Conservation (phyloP, 495 filamentous ascomycete species). For the Trichoderma orchidacearum region DNA sequence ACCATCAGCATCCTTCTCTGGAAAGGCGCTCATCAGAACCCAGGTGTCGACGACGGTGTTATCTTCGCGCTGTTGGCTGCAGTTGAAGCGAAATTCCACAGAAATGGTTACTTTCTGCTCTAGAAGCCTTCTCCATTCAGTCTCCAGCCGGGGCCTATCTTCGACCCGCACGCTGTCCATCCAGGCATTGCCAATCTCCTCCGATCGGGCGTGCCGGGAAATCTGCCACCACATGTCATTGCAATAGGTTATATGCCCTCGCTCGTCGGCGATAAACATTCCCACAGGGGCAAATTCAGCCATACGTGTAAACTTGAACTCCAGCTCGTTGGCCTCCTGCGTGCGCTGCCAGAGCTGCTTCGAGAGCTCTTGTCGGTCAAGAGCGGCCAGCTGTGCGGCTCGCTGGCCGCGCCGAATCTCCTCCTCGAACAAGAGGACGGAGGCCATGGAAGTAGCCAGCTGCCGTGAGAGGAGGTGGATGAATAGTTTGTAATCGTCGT, state of each 20-base stretch:
- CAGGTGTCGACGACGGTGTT: conserved; percentile 50
- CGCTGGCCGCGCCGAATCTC: conserved; percentile 54
- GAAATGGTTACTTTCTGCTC: conserved; percentile 40
- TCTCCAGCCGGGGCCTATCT: conserved; percentile 37
- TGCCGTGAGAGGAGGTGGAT: conserved; percentile 56
- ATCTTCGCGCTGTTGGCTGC: conserved; percentile 40
- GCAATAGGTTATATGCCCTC: conserved; percentile 50
- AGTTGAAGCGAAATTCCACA: conserved; percentile 54
- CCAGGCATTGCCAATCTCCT: conserved; percentile 40
- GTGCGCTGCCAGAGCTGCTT: conserved; percentile 52
- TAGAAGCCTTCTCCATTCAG: conserved; percentile 44
- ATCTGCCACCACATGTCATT: conserved; percentile 66
- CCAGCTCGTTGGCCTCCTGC: conserved; percentile 52
- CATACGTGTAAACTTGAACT: conserved; percentile 62
- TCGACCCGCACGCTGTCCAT: conserved; percentile 52
- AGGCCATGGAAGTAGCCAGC: conserved; percentile 55
- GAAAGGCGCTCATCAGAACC: conserved; percentile 59
- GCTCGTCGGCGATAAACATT: conserved; percentile 54
- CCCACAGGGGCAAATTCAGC: conserved; percentile 60
- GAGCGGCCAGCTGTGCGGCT: conserved; percentile 49
- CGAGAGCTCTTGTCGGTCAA: conserved; percentile 52
- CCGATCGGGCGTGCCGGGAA: conserved; percentile 37
- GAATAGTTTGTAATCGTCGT: conserved; percentile 57
- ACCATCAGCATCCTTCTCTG: conserved; percentile 42
- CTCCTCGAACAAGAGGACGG: conserved; percentile 59